These are phyloP conservation scores for Paraphoma sp. DNA, from an alignment of 2,329 filamentous ascomycete genomes.

Conservation along the genomic window DNA sequence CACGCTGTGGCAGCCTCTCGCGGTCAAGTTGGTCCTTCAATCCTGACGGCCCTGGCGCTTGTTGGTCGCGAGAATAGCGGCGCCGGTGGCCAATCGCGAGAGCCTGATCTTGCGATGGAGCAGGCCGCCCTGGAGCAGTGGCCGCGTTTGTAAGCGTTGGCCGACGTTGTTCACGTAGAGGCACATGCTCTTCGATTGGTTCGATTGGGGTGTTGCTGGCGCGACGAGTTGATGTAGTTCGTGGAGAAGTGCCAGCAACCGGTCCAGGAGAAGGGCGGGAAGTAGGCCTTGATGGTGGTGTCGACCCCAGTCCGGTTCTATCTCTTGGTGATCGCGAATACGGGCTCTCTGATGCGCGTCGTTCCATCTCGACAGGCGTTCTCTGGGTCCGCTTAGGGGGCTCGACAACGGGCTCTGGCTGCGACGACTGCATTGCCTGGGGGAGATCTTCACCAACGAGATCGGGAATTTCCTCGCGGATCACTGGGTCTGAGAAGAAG, in stretches of 20 bases:
- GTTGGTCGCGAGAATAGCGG: constrained; percentile 62
- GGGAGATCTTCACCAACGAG: constrained; percentile 77
- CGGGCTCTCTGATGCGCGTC: constrained; percentile 33
- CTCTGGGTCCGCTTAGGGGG: constrained; percentile 36
- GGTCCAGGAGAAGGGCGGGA: constrained; percentile 41
- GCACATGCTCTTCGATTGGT: constrained; percentile 43
- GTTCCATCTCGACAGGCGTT: constrained; percentile 34
- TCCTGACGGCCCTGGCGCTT: constrained; percentile 53
- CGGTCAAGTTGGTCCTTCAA: constrained; percentile 57
- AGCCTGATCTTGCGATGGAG: constrained; percentile 45
- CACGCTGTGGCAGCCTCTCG: constrained; percentile 50
- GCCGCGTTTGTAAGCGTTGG: constrained; percentile 52
- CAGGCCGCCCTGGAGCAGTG: constrained; percentile 54
- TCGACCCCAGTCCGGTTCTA: constrained; percentile 31
- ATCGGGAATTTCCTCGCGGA: constrained; percentile 78
- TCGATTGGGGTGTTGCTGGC: constrained; percentile 43
- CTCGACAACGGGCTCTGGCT: constrained; percentile 32
- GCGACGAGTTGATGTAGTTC: constrained; percentile 31
- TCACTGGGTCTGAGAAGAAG: constrained; percentile 79
- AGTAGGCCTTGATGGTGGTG: constrained; percentile 42
- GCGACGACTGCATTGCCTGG: constrained; percentile 32
- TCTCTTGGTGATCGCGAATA: constrained; percentile 44
- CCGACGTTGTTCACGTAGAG: constrained; percentile 50
- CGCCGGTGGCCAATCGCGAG: constrained; percentile 62
- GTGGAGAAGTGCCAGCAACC: constrained; percentile 32